phyloP scores from a whole-genome alignment of 306 rosid genomes.

The Prunus davidiana region DNA sequence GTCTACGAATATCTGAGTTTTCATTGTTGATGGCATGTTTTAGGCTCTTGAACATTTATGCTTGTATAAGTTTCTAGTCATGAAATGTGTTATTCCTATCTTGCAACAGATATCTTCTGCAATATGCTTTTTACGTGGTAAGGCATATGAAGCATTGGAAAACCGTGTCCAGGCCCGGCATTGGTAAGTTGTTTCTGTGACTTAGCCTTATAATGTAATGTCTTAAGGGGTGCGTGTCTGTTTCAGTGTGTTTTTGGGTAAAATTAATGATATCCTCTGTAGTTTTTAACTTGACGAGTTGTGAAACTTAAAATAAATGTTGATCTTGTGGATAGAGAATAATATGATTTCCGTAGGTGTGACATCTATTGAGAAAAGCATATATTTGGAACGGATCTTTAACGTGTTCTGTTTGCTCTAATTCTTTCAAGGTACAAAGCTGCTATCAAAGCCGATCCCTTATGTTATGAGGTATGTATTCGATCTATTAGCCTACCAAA shows the following conservation, averaged over 20 bases:
- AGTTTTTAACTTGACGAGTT: neutral
- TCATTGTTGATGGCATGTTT: neutral
- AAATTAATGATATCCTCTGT: neutral
- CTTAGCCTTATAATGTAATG: neutral
- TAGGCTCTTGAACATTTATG: neutral
- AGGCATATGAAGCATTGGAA: constrained; percentile 89
- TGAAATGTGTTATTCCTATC: constrained; percentile 18
- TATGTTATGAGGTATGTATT: constrained; percentile 84
- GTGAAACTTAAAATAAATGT: neutral
- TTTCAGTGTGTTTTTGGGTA: neutral
- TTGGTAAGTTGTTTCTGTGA: constrained; percentile 50
- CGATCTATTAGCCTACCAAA: neutral
- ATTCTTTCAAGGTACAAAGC: constrained; percentile 75
- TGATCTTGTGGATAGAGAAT: constrained; percentile 9
- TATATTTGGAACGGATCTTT: constrained; percentile 21
- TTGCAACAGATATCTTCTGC: constrained; percentile 81
- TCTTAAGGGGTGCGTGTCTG: neutral
- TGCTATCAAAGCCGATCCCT: constrained; percentile 91
- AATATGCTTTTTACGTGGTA: constrained; percentile 86
- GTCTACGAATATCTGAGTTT: neutral
- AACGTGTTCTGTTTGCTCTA: constrained; percentile 20
- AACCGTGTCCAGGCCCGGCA: constrained; percentile 87
- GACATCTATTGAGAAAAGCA: constrained; percentile 3
- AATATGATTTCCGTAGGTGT: constrained; percentile 5
- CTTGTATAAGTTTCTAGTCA: neutral